These are phyloP conservation scores for Sphaerobolus stellatus DNA, from an alignment of 1,284 basidiomycete species.

Conservation along the genomic window DNA sequence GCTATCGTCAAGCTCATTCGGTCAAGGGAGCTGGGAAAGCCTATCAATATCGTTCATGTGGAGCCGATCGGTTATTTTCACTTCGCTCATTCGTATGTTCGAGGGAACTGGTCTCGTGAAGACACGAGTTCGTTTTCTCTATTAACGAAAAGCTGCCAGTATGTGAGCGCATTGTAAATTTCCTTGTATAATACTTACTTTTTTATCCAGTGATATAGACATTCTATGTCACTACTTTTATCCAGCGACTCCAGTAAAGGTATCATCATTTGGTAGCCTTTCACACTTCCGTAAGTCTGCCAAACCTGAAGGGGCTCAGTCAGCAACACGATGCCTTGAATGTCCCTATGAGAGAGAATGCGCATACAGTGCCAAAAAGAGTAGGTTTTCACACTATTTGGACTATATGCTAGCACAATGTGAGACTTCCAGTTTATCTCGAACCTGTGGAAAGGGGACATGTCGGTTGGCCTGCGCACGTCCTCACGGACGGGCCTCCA, in stretches of 20 bases:
- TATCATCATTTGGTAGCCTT: constrained; percentile 83
- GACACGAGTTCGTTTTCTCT: constrained; percentile 72
- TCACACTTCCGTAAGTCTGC: constrained; percentile 72
- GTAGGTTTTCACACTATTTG: constrained; percentile 40
- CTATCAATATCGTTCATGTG: constrained; percentile 76
- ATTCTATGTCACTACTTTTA: constrained; percentile 76
- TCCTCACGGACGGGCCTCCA: constrained; percentile 72
- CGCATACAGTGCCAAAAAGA: constrained; percentile 82
- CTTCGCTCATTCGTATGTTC: constrained; percentile 83
- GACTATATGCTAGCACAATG: constrained; percentile 14
- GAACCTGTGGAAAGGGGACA: constrained; percentile 59
- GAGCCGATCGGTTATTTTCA: constrained; percentile 80
- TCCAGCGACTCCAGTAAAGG: constrained; percentile 58
- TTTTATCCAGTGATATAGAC: constrained; percentile 68
- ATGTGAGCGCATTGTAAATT: constrained; percentile 18
- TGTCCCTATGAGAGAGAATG: constrained; percentile 72
- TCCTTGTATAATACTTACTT: neutral
- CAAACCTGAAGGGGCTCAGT: constrained; percentile 69
- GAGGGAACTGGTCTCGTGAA: constrained; percentile 79
- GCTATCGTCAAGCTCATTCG: constrained; percentile 69
- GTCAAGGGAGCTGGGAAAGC: constrained; percentile 68
- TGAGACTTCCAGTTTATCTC: constrained; percentile 57
- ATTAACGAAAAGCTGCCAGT: constrained; percentile 90
- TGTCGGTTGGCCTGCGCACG: constrained; percentile 60
- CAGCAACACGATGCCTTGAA: constrained; percentile 68